Evolutionary conservation across 257 asterid species (phyloP), one percentile per base, ranked within the genome.

Genomic region (Striga asiatica): DNA sequence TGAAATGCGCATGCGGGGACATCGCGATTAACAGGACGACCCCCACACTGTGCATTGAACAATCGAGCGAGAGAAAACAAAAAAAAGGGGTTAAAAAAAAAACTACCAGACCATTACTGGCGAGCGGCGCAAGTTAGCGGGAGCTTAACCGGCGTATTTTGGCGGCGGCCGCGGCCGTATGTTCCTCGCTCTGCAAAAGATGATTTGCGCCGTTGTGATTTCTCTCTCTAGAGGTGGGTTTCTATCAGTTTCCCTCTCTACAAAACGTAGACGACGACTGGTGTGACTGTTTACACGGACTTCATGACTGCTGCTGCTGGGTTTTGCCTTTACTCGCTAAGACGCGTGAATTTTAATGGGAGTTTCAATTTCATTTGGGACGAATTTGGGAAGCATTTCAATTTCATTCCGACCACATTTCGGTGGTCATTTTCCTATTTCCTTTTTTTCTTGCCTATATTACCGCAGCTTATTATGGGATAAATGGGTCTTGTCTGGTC

Each of bases 371-470:
- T 71, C 82, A 83, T 76, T 78, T 73, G 60, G n/a, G n/a, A 73
- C 69, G 69, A 50, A 75, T 79, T 76, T 73, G 47, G 62, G 34
- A 53, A 27, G 71, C 51, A 78, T 83, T 83, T 88, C 79, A 56
- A 80, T 82, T 85, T 77, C 89, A 88, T 88, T 88, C 87, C 95
- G 95, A 80, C 85, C 73, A 52, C 76, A 72, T 81, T 76, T 80
- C 58, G 48, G 32, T 27, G 19, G 20, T 56, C 60, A 57, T 31
- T 22, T 66, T 54, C 50, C 8, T 29, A 3, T 29, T 41, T 41
- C 0, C 5, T 35, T 35, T 50, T 65, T 50, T 38, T 13, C 43
- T 37, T 37, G 2, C 82, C 88, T 59, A 73, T 57, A 80, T 86
- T 93, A 84, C 74, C 89, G 93, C 93, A 79, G 71, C 73, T 54